Conservation (phyloP, 768 basidiomycete genomes). For the Mycena vitilis region DNA sequence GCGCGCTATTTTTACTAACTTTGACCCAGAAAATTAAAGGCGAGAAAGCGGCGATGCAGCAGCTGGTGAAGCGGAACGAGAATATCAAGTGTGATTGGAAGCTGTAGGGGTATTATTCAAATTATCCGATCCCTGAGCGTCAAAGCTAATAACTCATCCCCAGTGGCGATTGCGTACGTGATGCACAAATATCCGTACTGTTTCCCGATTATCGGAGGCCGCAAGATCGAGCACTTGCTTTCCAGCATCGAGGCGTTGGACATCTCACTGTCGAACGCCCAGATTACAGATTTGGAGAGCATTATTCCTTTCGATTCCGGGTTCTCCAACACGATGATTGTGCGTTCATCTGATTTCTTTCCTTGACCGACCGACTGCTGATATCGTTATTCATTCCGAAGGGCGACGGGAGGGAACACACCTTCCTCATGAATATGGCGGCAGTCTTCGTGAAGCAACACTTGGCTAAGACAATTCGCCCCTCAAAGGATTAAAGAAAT, state of each 20-base stretch:
- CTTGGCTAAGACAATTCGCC: constrained; percentile 9
- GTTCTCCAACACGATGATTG: constrained; percentile 53
- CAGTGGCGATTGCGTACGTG: constrained; percentile 64
- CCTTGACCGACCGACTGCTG: not conserved
- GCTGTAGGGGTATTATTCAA: too few species aligned
- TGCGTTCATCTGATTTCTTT: constrained; percentile 34
- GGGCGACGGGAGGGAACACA: constrained; percentile 19
- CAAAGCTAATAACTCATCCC: too few species aligned
- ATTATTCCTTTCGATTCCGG: constrained; percentile 58
- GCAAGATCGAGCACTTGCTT: constrained; percentile 63
- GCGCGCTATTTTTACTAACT: too few species aligned
- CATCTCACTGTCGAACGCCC: constrained; percentile 56
- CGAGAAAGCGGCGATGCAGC: too few species aligned
- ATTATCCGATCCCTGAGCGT: too few species aligned
- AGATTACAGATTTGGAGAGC: constrained; percentile 59
- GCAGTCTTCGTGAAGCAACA: constrained; percentile 21
- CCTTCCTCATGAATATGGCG: not conserved
- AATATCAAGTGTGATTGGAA: too few species aligned
- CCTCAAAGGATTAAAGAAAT: constrained; percentile 2
- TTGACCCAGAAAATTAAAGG: too few species aligned
- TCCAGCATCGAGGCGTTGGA: constrained; percentile 64
- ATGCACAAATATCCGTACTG: constrained; percentile 62
- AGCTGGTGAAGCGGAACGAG: too few species aligned
- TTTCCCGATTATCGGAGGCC: constrained; percentile 51
- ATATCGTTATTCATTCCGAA: not conserved